Percentiles rank a stretch among this genome's conserved stretches.
Conservation (phyloP, 805 yeast species). For the Candida vartiovaarae region DNA sequence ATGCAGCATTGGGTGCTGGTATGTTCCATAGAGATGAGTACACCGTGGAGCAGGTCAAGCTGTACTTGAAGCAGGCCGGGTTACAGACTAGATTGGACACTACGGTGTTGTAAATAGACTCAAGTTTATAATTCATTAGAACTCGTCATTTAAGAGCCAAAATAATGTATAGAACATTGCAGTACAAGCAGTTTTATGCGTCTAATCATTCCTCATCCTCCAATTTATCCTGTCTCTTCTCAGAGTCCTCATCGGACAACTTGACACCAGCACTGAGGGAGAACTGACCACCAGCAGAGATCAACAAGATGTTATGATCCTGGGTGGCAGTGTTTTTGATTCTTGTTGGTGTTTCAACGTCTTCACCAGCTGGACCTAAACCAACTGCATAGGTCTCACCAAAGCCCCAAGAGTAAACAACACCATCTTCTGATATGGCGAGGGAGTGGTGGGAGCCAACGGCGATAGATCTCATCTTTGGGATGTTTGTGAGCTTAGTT, state of each 20-base stretch:
- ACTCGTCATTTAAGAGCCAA: not conserved
- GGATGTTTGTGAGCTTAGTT: slow-evolving; percentile 53
- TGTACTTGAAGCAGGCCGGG: slow-evolving; percentile 49
- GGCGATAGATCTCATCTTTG: slow-evolving; percentile 53
- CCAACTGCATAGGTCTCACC: slow-evolving; percentile 97
- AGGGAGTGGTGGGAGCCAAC: slow-evolving; percentile 91
- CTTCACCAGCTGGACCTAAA: slow-evolving; percentile 81
- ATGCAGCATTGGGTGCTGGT: slow-evolving; percentile 98
- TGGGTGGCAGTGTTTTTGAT: slow-evolving; percentile 92
- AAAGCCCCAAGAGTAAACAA: slow-evolving; percentile 94
- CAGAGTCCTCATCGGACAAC: slow-evolving; percentile 32
- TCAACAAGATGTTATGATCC: slow-evolving; percentile 56
- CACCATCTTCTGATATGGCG: slow-evolving; percentile 78
- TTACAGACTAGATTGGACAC: slow-evolving; percentile 68
- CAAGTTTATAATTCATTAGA: not conserved
- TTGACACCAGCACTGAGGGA: slow-evolving; percentile 78
- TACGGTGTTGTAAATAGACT: slow-evolving; percentile 4
- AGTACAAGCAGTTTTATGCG: not conserved
- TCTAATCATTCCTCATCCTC: slow-evolving; percentile 39
- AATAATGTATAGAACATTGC: not conserved
- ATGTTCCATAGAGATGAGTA: slow-evolving; percentile 96
- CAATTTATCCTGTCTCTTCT: slow-evolving; percentile 40
- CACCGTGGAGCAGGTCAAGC: slow-evolving; percentile 78
- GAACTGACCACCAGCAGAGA: slow-evolving; percentile 97
- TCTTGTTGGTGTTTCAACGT: slow-evolving; percentile 81